Evolutionary conservation across 805 yeast genomes (phyloP).

Genomic region (Saturnispora hagleri): DNA sequence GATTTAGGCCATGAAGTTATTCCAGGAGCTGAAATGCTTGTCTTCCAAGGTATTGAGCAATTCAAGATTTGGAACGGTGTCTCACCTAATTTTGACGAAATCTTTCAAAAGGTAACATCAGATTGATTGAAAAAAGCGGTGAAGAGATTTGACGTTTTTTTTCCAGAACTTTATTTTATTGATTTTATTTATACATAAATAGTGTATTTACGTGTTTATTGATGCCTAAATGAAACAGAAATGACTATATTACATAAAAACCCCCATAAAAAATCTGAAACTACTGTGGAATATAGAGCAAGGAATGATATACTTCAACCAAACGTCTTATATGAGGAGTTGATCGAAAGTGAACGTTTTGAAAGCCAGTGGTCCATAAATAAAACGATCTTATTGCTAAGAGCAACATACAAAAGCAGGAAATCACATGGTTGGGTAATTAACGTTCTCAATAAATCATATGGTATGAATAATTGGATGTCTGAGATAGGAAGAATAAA

Average conservation of each 20-base stretch:
- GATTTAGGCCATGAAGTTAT: slow-evolving; percentile 53
- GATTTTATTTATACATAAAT: not conserved
- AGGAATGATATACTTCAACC: slow-evolving; percentile 15
- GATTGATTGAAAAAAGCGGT: not conserved
- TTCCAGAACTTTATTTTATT: not conserved
- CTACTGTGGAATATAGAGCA: not conserved
- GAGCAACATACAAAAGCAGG: not conserved
- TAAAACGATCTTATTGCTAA: slow-evolving; percentile 14
- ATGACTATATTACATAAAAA: not conserved
- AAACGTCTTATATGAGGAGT: slow-evolving; percentile 13
- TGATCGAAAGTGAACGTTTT: slow-evolving; percentile 21
- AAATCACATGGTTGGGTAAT: not conserved
- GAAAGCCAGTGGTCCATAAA: slow-evolving; percentile 23
- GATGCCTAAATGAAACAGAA: not conserved
- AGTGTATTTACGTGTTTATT: not conserved
- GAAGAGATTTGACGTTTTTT: not conserved
- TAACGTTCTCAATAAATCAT: slow-evolving; percentile 30
- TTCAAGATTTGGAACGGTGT: slow-evolving; percentile 68
- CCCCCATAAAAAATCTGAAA: not conserved
- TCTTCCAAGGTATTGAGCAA: slow-evolving; percentile 88
- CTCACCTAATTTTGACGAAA: slow-evolving; percentile 51
- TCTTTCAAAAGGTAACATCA: slow-evolving; percentile 48
- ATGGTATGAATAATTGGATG: slow-evolving; percentile 47
- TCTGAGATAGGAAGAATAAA: not conserved
- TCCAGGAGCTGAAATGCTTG: slow-evolving; percentile 87